Base-by-base conservation (phyloP, 2,329 filamentous ascomycete genomes). In the Clonostachys byssicola region DNA sequence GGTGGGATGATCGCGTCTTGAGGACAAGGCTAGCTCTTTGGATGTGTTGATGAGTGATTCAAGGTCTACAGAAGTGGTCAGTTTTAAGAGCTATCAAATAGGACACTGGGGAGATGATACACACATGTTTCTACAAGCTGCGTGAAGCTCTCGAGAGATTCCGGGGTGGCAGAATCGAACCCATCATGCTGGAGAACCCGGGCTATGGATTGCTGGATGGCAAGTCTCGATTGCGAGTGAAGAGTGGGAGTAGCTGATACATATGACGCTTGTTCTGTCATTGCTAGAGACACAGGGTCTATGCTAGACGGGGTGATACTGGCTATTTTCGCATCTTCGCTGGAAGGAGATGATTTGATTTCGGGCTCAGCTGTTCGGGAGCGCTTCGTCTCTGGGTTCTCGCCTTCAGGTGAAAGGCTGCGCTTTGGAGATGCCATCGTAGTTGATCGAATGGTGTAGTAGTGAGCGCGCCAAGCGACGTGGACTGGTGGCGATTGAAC, bases 131-230 rank as follows among this genome's bases (percentile, higher is more conserved):
- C 81, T 2, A 77, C 74, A 53, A 75, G 67, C 17, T 66, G 61
- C 5, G 78, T 73, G 40, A 85, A 78, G 52, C 75, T 75, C 59
- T 85, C 80, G 54, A 86, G 61, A 2, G 81, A 80, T 46, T 81
- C 76, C 8, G 72, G 69, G 1, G 68, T 74, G 13, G 80, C 74
- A 23, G 70, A 66, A 33, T 75, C 68, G 54, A 85, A 86, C 30
- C 82, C 82, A 36, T 83, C 75, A 50, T 83, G 75, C 40, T 76
- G 64, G 30, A 85, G 60, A 4, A 73, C 73, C 47, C 84, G 59
- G 0, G 73, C 75, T 47, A 85, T 77, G 12, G 79, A 76, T 44
- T 80, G 74, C 42, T 74, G 71, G 23, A 86, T 64, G 2, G 74
- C 60, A 16, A 50, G 48, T 47, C 66, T 57, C 7, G 63, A 64